A percentile compares a stretch with the other conserved stretches of the same genome.
These are phyloP conservation scores for Azolla pinnata DNA, from an alignment of 75 land plant genomes.

Conservation along the genomic window DNA sequence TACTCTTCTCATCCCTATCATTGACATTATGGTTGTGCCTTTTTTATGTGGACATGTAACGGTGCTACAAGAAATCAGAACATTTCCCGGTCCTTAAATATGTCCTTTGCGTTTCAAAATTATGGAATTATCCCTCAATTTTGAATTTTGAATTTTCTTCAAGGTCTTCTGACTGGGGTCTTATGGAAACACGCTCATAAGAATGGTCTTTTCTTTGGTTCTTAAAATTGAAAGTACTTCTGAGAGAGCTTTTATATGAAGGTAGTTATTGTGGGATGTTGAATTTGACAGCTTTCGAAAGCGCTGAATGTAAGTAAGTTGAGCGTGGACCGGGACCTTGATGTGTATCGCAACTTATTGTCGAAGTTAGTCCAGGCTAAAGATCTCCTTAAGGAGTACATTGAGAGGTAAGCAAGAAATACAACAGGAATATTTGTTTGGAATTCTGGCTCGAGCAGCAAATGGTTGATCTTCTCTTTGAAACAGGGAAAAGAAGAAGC, in stretches of 20 bases:
- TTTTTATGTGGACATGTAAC: no score
- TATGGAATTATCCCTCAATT: not conserved
- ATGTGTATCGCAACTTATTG: slow-evolving; percentile 85
- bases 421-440: not conserved
- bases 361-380: slow-evolving; percentile 94
- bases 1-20: not conserved
- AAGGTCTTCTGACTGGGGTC: no score
- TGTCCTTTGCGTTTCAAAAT: no score
- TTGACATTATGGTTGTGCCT: not conserved
- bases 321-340: slow-evolving; percentile 94
- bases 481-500: slow-evolving; percentile 87
- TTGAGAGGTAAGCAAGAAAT: slow-evolving; percentile 55
- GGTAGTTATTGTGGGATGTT: no score
- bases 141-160: not conserved
- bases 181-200: no score
- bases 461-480: not conserved
- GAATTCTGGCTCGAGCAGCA: not conserved
- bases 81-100: no score
- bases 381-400: slow-evolving; percentile 90
- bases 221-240: no score
- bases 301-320: slow-evolving; percentile 76
- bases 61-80: no score
- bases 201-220: not conserved
- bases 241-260: no score
- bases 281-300: slow-evolving; percentile 68